Evolutionary conservation across 75 land plant species (phyloP).

Genomic region (Pinus albicaulis): DNA sequence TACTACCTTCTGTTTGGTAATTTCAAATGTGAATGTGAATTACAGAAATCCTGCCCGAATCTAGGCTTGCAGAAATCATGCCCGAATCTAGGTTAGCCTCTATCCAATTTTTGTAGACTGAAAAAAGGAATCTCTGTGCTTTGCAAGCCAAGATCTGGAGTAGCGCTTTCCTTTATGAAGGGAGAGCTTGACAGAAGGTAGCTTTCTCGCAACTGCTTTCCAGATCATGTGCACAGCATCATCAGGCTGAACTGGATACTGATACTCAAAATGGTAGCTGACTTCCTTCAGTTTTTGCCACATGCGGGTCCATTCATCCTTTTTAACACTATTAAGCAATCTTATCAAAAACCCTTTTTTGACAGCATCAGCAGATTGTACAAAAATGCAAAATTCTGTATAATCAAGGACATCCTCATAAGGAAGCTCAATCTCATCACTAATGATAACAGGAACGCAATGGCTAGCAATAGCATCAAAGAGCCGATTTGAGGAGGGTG

Average conservation of each 20-base stretch:
- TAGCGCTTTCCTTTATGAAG: slow-evolving; percentile 55
- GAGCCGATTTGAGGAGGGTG: slow-evolving; percentile 92
- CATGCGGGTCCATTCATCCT: slow-evolving; percentile 73
- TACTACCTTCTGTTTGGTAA: neutral
- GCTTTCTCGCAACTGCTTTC: slow-evolving; percentile 65
- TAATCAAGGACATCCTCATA: slow-evolving; percentile 85
- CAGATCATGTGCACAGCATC: slow-evolving; percentile 97
- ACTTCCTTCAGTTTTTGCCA: slow-evolving; percentile 66
- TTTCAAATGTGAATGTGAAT: neutral
- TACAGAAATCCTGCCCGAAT: neutral
- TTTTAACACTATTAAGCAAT: slow-evolving; percentile 46
- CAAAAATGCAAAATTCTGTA: slow-evolving; percentile 77
- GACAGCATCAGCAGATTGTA: slow-evolving; percentile 60
- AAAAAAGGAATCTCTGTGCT: slow-evolving; percentile 9
- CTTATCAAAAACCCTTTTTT: slow-evolving; percentile 60
- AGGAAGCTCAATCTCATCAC: slow-evolving; percentile 92
- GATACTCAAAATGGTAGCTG: slow-evolving; percentile 61
- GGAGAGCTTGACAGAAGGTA: slow-evolving; percentile 32
- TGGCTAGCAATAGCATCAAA: slow-evolving; percentile 89
- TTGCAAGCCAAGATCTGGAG: slow-evolving; percentile 11
- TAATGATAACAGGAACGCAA: slow-evolving; percentile 86
- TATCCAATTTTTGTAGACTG: neutral
- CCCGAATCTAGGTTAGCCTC: neutral
- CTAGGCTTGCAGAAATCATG: neutral
- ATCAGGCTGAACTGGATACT: slow-evolving; percentile 61